A percentile compares a stretch with the other conserved stretches of the same genome.
Evolutionary conservation across 2,329 filamentous ascomycete genomes (phyloP).

Genomic region (Xylaria sp.): DNA sequence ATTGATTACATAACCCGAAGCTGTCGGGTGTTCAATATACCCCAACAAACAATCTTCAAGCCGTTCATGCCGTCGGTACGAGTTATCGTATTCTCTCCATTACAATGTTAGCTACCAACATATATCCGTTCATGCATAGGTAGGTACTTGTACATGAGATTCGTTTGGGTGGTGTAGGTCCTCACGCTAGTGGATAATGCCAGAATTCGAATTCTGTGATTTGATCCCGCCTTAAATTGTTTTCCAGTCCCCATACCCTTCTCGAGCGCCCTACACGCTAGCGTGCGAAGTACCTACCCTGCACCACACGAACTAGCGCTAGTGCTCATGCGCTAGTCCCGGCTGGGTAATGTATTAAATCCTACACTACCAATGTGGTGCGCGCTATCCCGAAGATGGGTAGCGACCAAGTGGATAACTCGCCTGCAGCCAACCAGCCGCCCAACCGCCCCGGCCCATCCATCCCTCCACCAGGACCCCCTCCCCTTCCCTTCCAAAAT

Average conservation of each 20-base stretch:
- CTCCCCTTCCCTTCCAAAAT: slow-evolving; percentile 13
- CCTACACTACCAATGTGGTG: too few species aligned
- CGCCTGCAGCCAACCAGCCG: slow-evolving; percentile 16
- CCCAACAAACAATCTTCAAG: too few species aligned
- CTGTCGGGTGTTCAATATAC: too few species aligned
- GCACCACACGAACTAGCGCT: too few species aligned
- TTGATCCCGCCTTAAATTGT: not conserved
- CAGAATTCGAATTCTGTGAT: not conserved
- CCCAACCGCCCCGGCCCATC: slow-evolving; percentile 1
- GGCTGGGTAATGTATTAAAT: not conserved
- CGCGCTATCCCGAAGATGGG: slow-evolving; percentile 1
- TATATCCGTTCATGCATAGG: too few species aligned
- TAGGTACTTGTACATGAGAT: too few species aligned
- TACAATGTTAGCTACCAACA: too few species aligned
- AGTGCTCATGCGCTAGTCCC: not conserved
- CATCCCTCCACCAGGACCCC: slow-evolving; percentile 11
- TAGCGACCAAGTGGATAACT: slow-evolving; percentile 5
- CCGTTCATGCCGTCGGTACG: too few species aligned
- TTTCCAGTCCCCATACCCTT: not conserved
- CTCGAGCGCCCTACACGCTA: not conserved
- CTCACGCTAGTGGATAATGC: not conserved
- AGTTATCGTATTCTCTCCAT: too few species aligned
- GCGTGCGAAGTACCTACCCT: too few species aligned
- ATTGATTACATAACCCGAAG: too few species aligned
- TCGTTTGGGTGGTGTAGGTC: too few species aligned